Percentiles rank a stretch among this genome's conserved stretches.
Conservation (phyloP, 1,284 basidiomycete genomes). For the Ustilago sp. region DNA sequence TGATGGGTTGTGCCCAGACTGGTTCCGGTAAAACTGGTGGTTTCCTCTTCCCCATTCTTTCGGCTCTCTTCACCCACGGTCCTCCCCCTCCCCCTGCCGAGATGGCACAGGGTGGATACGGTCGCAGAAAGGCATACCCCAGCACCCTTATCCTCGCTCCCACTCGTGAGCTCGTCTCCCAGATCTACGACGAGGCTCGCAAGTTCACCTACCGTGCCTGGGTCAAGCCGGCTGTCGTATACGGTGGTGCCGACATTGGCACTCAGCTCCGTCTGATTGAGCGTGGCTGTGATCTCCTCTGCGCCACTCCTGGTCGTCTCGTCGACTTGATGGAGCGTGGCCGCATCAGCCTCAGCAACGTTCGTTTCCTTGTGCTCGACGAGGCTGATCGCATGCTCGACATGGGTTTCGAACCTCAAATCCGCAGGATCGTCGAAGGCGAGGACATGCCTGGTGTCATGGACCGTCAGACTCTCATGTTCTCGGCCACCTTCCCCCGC, state of each 20-base stretch:
- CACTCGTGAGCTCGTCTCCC: constrained; percentile 97
- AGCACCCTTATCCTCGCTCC: constrained; percentile 96
- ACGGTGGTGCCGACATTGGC: constrained; percentile 98
- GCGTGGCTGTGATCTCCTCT: constrained; percentile 95
- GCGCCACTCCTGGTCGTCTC: constrained; percentile 97
- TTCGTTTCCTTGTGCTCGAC: constrained; percentile 97
- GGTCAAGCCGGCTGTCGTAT: constrained; percentile 98
- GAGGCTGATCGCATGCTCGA: constrained; percentile 99
- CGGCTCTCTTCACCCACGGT: constrained; percentile 87
- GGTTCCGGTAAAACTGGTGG: constrained; percentile 99
- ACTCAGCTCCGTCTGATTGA: constrained; percentile 94
- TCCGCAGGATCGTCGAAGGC: constrained; percentile 95
- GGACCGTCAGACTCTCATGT: constrained; percentile 99
- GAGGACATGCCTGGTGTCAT: constrained; percentile 96
- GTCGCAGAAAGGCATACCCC: constrained; percentile 91
- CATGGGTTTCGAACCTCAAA: constrained; percentile 99
- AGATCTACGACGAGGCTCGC: constrained; percentile 98
- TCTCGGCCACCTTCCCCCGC: constrained; percentile 98
- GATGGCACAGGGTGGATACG: constrained; percentile 72
- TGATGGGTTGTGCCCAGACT: constrained; percentile 99
- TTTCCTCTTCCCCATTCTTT: constrained; percentile 99
- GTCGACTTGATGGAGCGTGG: constrained; percentile 99
- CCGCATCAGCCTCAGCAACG: constrained; percentile 93
- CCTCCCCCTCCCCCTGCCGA: constrained; percentile 78
- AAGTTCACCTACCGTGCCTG: constrained; percentile 99